A percentile compares a stretch with the other conserved stretches of the same genome.
phyloP scores from a whole-genome alignment of 805 yeast genomes.

The Kodamaea kakaduensis region DNA sequence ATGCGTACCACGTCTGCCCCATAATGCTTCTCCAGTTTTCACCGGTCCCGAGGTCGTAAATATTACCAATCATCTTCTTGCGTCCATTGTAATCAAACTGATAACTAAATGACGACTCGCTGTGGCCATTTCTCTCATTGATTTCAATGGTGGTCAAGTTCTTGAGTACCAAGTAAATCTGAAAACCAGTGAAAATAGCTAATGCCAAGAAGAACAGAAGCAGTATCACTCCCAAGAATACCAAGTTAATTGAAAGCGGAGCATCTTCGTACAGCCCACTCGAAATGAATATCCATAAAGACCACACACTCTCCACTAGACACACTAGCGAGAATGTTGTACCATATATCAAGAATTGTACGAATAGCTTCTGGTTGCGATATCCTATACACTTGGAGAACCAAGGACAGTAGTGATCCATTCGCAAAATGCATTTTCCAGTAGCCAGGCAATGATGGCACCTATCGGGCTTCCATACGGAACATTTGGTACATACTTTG shows the following conservation, averaged over 20 bases:
- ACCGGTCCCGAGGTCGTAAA: constrained; percentile 67
- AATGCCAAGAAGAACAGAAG: constrained; percentile 50
- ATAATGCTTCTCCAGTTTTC: constrained; percentile 66
- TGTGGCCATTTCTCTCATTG: constrained; percentile 50
- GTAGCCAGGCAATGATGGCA: constrained; percentile 56
- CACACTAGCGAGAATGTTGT: constrained; percentile 45
- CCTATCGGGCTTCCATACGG: constrained; percentile 58
- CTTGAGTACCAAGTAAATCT: constrained; percentile 51
- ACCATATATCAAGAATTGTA: constrained; percentile 64
- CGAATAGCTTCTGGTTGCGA: constrained; percentile 71
- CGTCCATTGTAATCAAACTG: constrained; percentile 38
- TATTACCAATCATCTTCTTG: constrained; percentile 51
- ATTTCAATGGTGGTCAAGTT: constrained; percentile 84
- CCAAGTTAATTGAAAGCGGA: constrained; percentile 52
- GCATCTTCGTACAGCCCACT: constrained; percentile 30
- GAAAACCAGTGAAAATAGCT: constrained; percentile 49
- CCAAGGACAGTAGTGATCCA: constrained; percentile 84
- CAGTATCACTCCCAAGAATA: constrained; percentile 57
- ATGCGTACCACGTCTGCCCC: constrained; percentile 63
- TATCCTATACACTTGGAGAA: constrained; percentile 85
- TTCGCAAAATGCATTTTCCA: constrained; percentile 42
- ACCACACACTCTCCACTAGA: constrained; percentile 34
- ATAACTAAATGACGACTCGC: constrained; percentile 23
- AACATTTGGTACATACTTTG: constrained; percentile 54
- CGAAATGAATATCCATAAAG: constrained; percentile 47